These are phyloP conservation scores for Schizophyllum amplum DNA, from an alignment of 1,284 basidiomycete genomes.

Conservation along the genomic window DNA sequence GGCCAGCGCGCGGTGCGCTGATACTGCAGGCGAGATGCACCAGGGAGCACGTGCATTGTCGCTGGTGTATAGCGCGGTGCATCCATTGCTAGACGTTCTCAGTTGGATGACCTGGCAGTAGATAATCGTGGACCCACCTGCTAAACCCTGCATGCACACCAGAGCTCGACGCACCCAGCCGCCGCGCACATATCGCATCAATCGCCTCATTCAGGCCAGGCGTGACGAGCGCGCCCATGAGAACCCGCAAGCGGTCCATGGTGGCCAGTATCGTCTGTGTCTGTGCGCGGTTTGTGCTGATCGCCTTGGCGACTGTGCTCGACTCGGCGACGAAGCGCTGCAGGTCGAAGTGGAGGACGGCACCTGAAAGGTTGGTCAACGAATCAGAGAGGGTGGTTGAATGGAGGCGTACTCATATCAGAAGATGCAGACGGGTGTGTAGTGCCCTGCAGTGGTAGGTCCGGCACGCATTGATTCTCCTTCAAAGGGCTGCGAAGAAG, in stretches of 20 bases:
- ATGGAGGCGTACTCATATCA: slow-evolving; percentile 8
- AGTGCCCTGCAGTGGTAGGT: background rate
- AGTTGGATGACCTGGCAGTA: background rate
- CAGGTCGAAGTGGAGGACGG: slow-evolving; percentile 25
- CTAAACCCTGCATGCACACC: slow-evolving; percentile 37
- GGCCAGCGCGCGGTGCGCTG: slow-evolving; percentile 61
- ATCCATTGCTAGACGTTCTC: slow-evolving; percentile 21
- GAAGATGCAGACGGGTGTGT: background rate
- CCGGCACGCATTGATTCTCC: slow-evolving; percentile 14
- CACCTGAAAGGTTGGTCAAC: background rate
- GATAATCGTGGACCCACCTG: slow-evolving; percentile 30
- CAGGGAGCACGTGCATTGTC: slow-evolving; percentile 40
- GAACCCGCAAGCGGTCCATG: slow-evolving; percentile 34
- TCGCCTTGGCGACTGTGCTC: slow-evolving; percentile 37
- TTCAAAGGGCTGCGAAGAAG: slow-evolving; percentile 15
- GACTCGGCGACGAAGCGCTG: slow-evolving; percentile 41
- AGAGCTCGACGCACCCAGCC: slow-evolving; percentile 31
- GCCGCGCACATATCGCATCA: slow-evolving; percentile 54
- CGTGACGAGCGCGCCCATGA: slow-evolving; percentile 43
- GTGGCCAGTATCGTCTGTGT: slow-evolving; percentile 30
- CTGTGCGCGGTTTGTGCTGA: slow-evolving; percentile 35
- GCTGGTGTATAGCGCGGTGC: slow-evolving; percentile 35
- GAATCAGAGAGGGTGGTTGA: slow-evolving; percentile 9
- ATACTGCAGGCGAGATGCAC: slow-evolving; percentile 61
- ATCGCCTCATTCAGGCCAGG: slow-evolving; percentile 49